Percentiles rank a stretch among this genome's conserved stretches.
Evolutionary conservation across 257 asterid species (phyloP).

Genomic region (Vinca minor): DNA sequence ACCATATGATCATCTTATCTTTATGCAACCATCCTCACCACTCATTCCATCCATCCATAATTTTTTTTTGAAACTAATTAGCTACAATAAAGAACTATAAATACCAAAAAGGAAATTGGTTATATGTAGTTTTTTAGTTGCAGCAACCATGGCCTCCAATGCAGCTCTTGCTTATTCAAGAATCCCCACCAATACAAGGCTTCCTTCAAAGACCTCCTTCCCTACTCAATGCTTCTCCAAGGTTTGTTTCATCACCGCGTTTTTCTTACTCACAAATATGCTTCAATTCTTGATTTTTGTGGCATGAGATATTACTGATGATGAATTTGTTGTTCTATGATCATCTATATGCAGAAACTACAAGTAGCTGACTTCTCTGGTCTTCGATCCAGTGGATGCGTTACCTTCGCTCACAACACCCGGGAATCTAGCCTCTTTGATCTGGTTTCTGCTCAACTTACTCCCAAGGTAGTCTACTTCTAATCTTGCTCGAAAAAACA

Average conservation of each 20-base stretch:
- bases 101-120: slow-evolving; percentile 5
- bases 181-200: slow-evolving; percentile 56
- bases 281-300: neutral
- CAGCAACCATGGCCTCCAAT: slow-evolving; percentile 72
- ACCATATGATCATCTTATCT: slow-evolving; percentile 62
- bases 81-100: slow-evolving; percentile 2
- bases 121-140: slow-evolving; percentile 11
- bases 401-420: slow-evolving; percentile 37
- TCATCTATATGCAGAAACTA: slow-evolving; percentile 43
- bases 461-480: slow-evolving; percentile 39
- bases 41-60: slow-evolving; percentile 41
- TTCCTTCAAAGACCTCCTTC: slow-evolving; percentile 45
- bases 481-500: neutral
- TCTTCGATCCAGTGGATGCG: slow-evolving; percentile 52
- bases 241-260: slow-evolving; percentile 24
- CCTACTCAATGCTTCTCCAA: slow-evolving; percentile 62
- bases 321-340: slow-evolving; percentile 1
- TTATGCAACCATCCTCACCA: slow-evolving; percentile 44
- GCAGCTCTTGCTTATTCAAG: slow-evolving; percentile 89
- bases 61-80: slow-evolving; percentile 17
- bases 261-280: neutral
- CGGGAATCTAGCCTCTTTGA: slow-evolving; percentile 58
- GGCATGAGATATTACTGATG: slow-evolving; percentile 10
- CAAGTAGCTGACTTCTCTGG: slow-evolving; percentile 68
- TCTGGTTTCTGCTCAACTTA: slow-evolving; percentile 60